Percentiles rank a stretch among this genome's conserved stretches.
Evolutionary conservation across 108 stramenopile species (phyloP).

Genomic region (Fistulifera pelliculosa): DNA sequence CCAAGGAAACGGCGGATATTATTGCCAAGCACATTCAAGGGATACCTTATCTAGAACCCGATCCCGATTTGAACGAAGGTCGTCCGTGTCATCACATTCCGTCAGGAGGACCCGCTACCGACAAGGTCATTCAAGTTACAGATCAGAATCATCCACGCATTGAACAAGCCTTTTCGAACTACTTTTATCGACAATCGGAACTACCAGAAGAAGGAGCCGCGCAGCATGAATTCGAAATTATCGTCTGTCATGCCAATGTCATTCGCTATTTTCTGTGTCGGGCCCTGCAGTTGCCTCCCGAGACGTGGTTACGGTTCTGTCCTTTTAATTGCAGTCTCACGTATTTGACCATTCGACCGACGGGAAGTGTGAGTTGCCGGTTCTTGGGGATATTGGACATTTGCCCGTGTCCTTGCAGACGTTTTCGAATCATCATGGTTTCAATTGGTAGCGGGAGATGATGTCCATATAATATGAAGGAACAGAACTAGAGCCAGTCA

Average conservation of each 20-base stretch:
- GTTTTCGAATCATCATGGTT: conserved; percentile 69
- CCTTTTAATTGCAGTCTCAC: conserved; percentile 87
- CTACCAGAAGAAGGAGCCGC: conserved; percentile 13
- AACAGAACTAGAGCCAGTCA: too few species aligned
- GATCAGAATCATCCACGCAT: conserved; percentile 76
- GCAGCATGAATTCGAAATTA: conserved; percentile 86
- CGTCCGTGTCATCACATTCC: conserved; percentile 72
- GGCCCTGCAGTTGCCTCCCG: conserved; percentile 86
- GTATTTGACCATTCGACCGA: conserved; percentile 76
- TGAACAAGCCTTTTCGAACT: conserved; percentile 76
- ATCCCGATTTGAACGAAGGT: conserved; percentile 81
- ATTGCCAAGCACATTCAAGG: conserved; percentile 55
- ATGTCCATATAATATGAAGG: too few species aligned
- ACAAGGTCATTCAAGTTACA: conserved; percentile 37
- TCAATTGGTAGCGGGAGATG: conserved; percentile 79
- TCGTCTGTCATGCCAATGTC: conserved; percentile 94
- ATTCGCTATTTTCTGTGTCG: conserved; percentile 91
- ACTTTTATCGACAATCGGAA: conserved; percentile 69
- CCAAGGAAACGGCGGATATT: conserved; percentile 80
- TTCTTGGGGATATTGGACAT: conserved; percentile 86
- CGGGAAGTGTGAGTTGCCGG: conserved; percentile 78
- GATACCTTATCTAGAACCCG: conserved; percentile 46
- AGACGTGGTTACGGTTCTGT: conserved; percentile 85
- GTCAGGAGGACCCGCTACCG: conserved; percentile 38
- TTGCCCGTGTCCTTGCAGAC: conserved; percentile 51